Evolutionary conservation across 305 asterid genomes (phyloP).

Genomic region (Solanum aculeatissimum): DNA sequence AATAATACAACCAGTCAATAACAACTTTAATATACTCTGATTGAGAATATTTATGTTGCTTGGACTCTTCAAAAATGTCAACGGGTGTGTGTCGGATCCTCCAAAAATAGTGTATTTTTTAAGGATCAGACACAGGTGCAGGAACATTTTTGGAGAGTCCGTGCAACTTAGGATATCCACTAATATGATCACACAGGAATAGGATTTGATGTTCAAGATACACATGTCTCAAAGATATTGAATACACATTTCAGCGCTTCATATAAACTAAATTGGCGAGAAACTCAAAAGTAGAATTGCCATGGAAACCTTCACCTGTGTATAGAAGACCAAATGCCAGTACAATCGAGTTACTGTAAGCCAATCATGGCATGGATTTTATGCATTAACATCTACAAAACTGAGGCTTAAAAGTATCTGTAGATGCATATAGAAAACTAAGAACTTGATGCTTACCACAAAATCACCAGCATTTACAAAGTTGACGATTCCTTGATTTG

Average conservation of each 20-base stretch:
- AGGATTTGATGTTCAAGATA: background rate
- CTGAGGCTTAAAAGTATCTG: background rate
- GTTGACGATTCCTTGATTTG: constrained; percentile 41
- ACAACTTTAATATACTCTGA: background rate
- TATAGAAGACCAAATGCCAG: background rate
- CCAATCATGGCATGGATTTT: background rate
- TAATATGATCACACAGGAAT: no score
- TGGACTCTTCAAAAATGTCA: no score
- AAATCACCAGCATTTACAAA: constrained; percentile 78
- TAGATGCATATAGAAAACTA: background rate
- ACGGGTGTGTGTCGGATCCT: no score
- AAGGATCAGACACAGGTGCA: no score
- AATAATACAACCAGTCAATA: background rate
- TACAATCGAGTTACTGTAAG: background rate
- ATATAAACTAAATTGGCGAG: background rate
- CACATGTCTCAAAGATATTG: background rate
- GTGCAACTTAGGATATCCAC: no score
- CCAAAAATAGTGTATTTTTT: no score
- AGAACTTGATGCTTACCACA: constrained; percentile 40
- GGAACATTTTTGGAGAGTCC: no score
- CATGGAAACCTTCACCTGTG: background rate
- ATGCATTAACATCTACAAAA: background rate
- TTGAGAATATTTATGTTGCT: no score
- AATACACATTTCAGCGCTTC: background rate
- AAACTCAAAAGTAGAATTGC: background rate